A percentile compares a stretch with the other conserved stretches of the same genome.
These are phyloP conservation scores for Candida labiduridarum DNA, from an alignment of 1,139 yeast genomes.

Conservation along the genomic window DNA sequence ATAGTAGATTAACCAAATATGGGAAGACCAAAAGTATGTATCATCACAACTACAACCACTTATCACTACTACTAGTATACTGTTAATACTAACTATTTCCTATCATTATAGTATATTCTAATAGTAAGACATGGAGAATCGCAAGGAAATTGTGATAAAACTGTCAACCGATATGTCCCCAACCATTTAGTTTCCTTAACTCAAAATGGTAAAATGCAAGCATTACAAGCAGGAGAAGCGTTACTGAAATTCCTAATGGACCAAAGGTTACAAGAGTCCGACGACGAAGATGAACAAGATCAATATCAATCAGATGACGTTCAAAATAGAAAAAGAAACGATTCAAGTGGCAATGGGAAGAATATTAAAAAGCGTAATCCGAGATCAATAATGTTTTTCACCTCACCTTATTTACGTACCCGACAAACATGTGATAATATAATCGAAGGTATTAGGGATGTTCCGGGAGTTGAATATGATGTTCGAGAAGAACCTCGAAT, in stretches of 20 bases:
- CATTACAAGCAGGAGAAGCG: constrained; percentile 65
- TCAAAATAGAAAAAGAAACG: not conserved
- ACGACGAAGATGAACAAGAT: not conserved
- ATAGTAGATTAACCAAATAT: not conserved
- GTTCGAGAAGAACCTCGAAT: constrained; percentile 85
- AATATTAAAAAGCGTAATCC: constrained; percentile 20
- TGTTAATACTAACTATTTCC: not conserved
- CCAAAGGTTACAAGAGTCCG: constrained; percentile 4
- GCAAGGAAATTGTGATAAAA: constrained; percentile 82
- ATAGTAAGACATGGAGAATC: constrained; percentile 90
- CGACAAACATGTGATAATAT: constrained; percentile 78
- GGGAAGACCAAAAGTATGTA: constrained; percentile 7
- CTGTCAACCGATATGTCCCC: constrained; percentile 73
- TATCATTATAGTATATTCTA: constrained; percentile 57
- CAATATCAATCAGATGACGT: no score
- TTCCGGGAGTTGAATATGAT: constrained; percentile 50
- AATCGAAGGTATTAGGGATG: constrained; percentile 57
- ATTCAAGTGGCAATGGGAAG: no score
- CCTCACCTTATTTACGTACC: constrained; percentile 83
- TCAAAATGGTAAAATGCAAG: constrained; percentile 65
- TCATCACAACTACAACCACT: not conserved
- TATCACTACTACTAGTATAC: not conserved
- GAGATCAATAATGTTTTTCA: constrained; percentile 57
- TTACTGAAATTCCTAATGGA: constrained; percentile 52
- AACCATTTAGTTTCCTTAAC: constrained; percentile 81